Evolutionary conservation across 2,329 filamentous ascomycete genomes (phyloP).

Genomic region (Cucurbitaria berberidis): DNA sequence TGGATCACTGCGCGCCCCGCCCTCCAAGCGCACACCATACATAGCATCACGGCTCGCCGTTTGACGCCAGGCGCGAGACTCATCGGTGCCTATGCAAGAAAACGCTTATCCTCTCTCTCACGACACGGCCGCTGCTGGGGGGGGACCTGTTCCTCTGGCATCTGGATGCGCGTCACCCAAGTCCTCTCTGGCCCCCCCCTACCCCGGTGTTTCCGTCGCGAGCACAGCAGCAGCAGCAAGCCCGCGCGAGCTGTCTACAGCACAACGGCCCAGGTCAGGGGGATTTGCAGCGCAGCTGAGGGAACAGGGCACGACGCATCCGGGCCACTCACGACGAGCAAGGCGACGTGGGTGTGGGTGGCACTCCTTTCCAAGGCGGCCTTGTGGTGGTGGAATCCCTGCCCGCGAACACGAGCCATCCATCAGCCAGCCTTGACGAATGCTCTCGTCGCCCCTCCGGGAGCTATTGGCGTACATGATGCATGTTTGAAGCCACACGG

Average conservation of each 20-base stretch:
- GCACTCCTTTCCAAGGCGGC: constrained; percentile 24
- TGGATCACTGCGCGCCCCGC: constrained; percentile 18
- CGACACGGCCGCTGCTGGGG: constrained; percentile 20
- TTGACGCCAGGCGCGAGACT: constrained; percentile 26
- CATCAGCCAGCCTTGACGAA: constrained; percentile 21
- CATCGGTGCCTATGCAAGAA: constrained; percentile 24
- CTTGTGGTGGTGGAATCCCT: constrained; percentile 28
- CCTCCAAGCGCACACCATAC: constrained; percentile 20
- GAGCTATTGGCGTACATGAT: no score
- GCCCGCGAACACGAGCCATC: constrained; percentile 27
- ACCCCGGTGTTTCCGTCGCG: background rate
- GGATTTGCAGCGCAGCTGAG: constrained; percentile 13
- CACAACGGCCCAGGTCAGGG: constrained; percentile 11
- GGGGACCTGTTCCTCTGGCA: no score
- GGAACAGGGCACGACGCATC: constrained; percentile 6
- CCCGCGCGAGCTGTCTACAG: background rate
- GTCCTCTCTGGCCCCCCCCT: constrained; percentile 5
- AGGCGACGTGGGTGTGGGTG: constrained; percentile 9
- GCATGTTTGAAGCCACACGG: constrained; percentile 24
- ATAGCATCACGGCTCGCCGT: constrained; percentile 28
- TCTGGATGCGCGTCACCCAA: constrained; percentile 6
- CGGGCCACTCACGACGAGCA: constrained; percentile 17
- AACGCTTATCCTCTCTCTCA: constrained; percentile 18
- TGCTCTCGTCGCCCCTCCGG: no score
- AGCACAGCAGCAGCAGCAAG: background rate